Percentiles rank a stretch among this genome's conserved stretches.
Evolutionary conservation across 768 basidiomycete genomes (phyloP).

Genomic region (Xerocomus potaroensis): DNA sequence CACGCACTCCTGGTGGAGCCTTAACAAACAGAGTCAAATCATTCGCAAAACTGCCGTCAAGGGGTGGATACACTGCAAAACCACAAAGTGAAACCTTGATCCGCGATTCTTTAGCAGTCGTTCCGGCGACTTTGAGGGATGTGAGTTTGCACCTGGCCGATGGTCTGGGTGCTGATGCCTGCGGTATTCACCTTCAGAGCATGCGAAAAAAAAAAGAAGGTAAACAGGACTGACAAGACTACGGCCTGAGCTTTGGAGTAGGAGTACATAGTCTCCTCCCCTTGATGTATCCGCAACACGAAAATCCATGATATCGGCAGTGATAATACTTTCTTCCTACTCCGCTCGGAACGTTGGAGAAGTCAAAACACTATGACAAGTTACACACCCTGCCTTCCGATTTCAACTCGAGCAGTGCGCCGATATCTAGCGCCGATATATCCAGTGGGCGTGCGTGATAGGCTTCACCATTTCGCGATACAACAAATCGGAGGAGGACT

Average conservation of each 20-base stretch:
- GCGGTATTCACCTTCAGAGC: conserved; percentile 2
- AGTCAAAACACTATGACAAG: neutral
- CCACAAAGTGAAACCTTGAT: conserved; percentile 61
- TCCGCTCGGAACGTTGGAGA: conserved; percentile 5
- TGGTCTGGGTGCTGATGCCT: conserved; percentile 47
- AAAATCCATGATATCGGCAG: conserved; percentile 59
- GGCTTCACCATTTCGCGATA: conserved; percentile 43
- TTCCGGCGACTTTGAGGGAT: conserved; percentile 56
- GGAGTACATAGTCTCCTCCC: conserved; percentile 34
- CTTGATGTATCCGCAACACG: conserved; percentile 46
- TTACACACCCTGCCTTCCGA: conserved; percentile 62
- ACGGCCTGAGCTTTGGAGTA: conserved; percentile 54
- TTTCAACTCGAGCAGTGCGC: conserved; percentile 61
- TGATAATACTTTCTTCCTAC: conserved; percentile 69
- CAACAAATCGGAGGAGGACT: conserved; percentile 42
- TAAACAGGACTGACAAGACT: conserved; percentile 49
- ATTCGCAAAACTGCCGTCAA: conserved; percentile 58
- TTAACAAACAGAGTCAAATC: conserved; percentile 66
- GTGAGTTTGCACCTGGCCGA: conserved; percentile 62
- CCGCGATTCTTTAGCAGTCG: conserved; percentile 73
- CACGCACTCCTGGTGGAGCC: conserved; percentile 82
- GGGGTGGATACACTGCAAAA: conserved; percentile 56
- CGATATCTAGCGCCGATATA: conserved; percentile 56
- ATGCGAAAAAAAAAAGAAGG: neutral
- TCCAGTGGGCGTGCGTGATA: conserved; percentile 45